Conservation (phyloP, 306 rosid species). For the Malus sieversii region DNA sequence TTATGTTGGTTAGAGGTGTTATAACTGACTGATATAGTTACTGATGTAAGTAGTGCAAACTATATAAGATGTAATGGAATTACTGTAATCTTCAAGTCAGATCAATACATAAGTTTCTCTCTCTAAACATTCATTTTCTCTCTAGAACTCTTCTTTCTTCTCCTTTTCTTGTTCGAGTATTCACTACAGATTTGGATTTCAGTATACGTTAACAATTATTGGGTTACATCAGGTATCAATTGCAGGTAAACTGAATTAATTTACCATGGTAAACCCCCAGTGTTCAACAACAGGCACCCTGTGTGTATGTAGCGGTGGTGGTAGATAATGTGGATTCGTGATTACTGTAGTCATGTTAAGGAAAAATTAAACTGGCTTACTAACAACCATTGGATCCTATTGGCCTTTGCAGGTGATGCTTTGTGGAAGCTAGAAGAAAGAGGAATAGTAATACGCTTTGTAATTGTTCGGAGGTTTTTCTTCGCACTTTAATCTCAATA, state of each 20-base stretch:
- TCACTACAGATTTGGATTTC: too few relatives aligned
- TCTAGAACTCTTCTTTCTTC: too few relatives aligned
- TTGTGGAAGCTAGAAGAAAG: slow-evolving; percentile 86
- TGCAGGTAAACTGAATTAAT: neutral
- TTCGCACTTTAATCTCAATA: slow-evolving; percentile 29
- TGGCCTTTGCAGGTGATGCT: slow-evolving; percentile 65
- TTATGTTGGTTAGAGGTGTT: too few relatives aligned
- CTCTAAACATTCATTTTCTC: too few relatives aligned
- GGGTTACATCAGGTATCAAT: neutral
- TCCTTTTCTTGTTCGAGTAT: too few relatives aligned
- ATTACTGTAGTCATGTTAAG: neutral
- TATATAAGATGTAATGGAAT: too few relatives aligned
- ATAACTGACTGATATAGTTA: too few relatives aligned
- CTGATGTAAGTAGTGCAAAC: too few relatives aligned
- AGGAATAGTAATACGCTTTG: slow-evolving; percentile 88
- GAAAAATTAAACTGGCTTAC: neutral
- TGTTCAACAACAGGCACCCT: neutral
- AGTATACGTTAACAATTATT: neutral
- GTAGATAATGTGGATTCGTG: neutral
- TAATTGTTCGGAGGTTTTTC: slow-evolving; percentile 92
- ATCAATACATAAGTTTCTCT: too few relatives aligned
- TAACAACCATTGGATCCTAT: slow-evolving; percentile 1
- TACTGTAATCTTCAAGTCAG: too few relatives aligned
- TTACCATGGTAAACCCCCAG: neutral
- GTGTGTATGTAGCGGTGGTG: neutral